Evolutionary conservation across 2,329 filamentous ascomycete genomes (phyloP).

Genomic region (Aspergillus texensis): DNA sequence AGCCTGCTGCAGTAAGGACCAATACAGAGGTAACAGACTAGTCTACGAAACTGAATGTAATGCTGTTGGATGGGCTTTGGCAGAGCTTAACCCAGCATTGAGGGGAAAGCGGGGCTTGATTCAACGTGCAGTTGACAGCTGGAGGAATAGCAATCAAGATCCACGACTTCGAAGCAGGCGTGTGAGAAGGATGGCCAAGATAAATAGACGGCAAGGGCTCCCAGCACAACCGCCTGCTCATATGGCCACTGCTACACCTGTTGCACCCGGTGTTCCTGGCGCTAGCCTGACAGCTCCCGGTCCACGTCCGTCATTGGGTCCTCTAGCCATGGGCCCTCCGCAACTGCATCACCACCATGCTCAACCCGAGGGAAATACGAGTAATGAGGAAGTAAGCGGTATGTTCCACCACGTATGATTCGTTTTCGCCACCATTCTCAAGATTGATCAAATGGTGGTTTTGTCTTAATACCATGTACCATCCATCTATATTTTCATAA

Average conservation of each 20-base stretch:
- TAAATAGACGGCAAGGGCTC: conserved; percentile 80
- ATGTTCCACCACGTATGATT: conserved; percentile 94
- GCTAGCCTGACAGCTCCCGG: conserved; percentile 58
- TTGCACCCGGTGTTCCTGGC: conserved; percentile 64
- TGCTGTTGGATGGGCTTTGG: conserved; percentile 98
- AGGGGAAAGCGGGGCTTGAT: conserved; percentile 94
- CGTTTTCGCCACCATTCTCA: conserved; percentile 17
- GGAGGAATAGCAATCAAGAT: conserved; percentile 98
- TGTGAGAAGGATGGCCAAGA: conserved; percentile 94
- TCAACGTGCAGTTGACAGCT: conserved; percentile 95
- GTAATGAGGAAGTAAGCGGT: conserved; percentile 81
- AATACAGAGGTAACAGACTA: conserved; percentile 92
- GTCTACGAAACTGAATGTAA: conserved; percentile 99
- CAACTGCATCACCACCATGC: conserved; percentile 76
- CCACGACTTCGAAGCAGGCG: conserved; percentile 85
- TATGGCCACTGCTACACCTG: conserved; percentile 64
- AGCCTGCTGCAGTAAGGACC: conserved; percentile 91
- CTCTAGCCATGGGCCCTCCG: conserved; percentile 69
- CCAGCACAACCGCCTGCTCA: conserved; percentile 62
- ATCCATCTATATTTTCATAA: conserved; percentile 3
- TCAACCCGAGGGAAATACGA: conserved; percentile 65
- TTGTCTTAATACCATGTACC: conserved; percentile 15
- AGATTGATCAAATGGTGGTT: conserved; percentile 9
- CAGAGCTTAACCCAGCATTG: conserved; percentile 86
- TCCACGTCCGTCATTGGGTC: conserved; percentile 45